These are phyloP conservation scores for Wickerhamomyces xylosicus DNA, from an alignment of 805 yeast genomes.

Conservation along the genomic window DNA sequence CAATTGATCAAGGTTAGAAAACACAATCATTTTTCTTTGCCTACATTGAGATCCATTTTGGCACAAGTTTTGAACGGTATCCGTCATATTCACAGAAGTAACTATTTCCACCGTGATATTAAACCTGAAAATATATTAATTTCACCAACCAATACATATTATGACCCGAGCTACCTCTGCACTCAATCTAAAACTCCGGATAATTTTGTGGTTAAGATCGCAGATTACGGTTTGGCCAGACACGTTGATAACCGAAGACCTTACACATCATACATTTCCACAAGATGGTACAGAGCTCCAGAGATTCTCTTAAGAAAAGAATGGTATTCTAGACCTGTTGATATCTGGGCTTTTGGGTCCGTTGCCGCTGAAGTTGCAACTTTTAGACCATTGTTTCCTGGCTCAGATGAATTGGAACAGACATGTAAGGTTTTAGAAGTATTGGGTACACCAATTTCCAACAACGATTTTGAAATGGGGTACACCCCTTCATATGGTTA, in stretches of 20 bases:
- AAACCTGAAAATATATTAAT: constrained; percentile 90
- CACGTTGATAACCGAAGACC: constrained; percentile 39
- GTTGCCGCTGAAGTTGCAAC: constrained; percentile 68
- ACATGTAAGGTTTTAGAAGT: constrained; percentile 53
- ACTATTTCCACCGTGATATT: constrained; percentile 78
- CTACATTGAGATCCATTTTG: constrained; percentile 54
- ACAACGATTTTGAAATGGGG: constrained; percentile 12
- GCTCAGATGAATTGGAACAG: constrained; percentile 72
- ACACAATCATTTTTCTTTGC: constrained; percentile 39
- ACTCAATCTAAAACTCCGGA: constrained; percentile 18
- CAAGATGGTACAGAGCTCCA: constrained; percentile 83
- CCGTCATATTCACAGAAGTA: constrained; percentile 64
- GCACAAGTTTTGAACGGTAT: constrained; percentile 69
- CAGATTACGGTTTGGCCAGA: constrained; percentile 76
- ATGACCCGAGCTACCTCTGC: constrained; percentile 24
- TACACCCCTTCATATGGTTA: constrained; percentile 52
- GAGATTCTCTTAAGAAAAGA: constrained; percentile 61
- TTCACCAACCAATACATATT: constrained; percentile 44
- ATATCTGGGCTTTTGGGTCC: constrained; percentile 81
- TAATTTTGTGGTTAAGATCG: constrained; percentile 57
- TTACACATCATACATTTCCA: constrained; percentile 70
- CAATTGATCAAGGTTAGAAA: constrained; percentile 64
- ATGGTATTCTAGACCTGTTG: constrained; percentile 58
- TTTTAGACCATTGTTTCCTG: constrained; percentile 77
- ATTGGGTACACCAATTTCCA: constrained; percentile 61